A percentile compares a stretch with the other conserved stretches of the same genome.
phyloP scores from a whole-genome alignment of 371 early-diverging fungal genomes.

The Apophysomyces sp. region DNA sequence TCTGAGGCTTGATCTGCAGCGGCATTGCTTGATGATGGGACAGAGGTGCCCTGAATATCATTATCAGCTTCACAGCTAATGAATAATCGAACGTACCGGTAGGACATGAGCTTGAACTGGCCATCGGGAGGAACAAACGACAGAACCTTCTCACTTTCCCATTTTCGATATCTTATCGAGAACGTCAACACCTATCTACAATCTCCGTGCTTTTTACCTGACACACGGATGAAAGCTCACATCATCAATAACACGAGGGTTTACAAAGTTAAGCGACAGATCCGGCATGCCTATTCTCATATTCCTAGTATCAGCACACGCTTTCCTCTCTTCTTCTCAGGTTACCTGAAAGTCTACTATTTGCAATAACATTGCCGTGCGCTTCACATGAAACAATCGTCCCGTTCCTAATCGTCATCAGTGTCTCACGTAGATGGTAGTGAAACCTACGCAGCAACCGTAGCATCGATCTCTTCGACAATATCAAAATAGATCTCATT shows the following conservation, averaged over 20 bases:
- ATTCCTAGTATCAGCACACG: neutral
- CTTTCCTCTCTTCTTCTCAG: neutral
- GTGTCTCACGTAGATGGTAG: neutral
- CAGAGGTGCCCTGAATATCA: conserved; percentile 49
- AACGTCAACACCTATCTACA: neutral
- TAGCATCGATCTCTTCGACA: conserved; percentile 84
- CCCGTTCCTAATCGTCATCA: conserved; percentile 54
- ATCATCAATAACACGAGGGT: conserved; percentile 76
- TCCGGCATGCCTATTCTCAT: conserved; percentile 78
- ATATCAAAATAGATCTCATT: conserved; percentile 95
- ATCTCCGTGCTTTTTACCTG: conserved; percentile 32
- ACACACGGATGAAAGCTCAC: conserved; percentile 92
- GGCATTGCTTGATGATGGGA: conserved; percentile 64
- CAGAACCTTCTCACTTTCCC: conserved; percentile 76
- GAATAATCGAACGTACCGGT: conserved; percentile 48
- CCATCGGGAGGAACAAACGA: conserved; percentile 96
- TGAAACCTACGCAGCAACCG: conserved; percentile 67
- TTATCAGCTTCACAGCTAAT: neutral
- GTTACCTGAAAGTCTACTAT: conserved; percentile 75
- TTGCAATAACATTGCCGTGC: conserved; percentile 76
- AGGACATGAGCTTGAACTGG: conserved; percentile 84
- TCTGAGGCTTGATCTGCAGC: conserved; percentile 64
- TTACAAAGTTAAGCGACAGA: conserved; percentile 71
- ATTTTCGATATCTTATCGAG: conserved; percentile 57
- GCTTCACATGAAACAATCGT: conserved; percentile 76